Evolutionary conservation across 73 alveolate species (phyloP), one percentile per base, ranked within the genome.

Genomic region (Paramecium octaurelia): DNA sequence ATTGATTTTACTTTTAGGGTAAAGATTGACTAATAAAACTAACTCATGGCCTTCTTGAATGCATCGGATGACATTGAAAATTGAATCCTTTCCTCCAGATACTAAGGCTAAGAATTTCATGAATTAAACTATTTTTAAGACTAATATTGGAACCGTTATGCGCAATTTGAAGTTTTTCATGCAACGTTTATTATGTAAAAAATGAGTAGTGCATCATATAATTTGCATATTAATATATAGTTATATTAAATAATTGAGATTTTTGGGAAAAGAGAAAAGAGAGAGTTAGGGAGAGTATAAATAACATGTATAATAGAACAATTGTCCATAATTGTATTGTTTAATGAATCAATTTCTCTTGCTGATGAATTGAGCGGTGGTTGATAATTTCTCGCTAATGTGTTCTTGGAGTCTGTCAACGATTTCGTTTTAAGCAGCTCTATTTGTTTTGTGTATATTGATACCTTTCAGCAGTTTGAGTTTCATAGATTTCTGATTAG

Each of bases 21-120:
- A 91, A 87, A 98, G 93, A 92, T 97, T 97, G 10, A 98, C 99
- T 48, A 96, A 95, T 35, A 98, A 96, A 8, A 96, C 95, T 68
- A 97, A 88, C 93, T 95, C 96, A 86, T 98, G 98, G 4, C 99
- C 99, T 36, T 94, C 73, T 14, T 95, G 91, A 57, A 98, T 92
- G 50, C 98, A 97, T 95, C 96, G 92, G 70, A 95, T 93, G 14
- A 96, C 92, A 80, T 96, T 96, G 92, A 92, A 97, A 71, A 98
- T 85, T 5, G 95, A 92, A 58, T 93, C 96, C 43, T 93, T 93
- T 3, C 96, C 96, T 11, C 96, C 96, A n/a, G 95, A 86, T 64
- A 93, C 75, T n/a, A 93, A 69, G 57, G 95, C 96, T 18, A 93
- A 58, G 76, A 93, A 89, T 92, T 93, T 93, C 96, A 93, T 93